Evolutionary conservation across 352 stramenopile genomes (phyloP), one percentile per base, ranked within the genome.

Genomic region (Sclerospora graminicola): DNA sequence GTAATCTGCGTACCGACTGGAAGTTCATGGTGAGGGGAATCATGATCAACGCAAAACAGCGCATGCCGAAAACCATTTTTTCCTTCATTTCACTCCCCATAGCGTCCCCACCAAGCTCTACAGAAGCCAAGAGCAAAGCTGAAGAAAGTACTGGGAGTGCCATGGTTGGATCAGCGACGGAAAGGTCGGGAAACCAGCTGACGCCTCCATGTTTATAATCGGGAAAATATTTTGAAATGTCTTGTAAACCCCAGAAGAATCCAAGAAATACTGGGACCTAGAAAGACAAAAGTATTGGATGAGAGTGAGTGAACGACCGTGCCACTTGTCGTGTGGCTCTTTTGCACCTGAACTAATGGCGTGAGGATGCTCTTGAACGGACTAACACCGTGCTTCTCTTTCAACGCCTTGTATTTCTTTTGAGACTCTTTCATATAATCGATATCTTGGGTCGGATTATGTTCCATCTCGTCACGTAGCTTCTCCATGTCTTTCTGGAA

Each of bases 401-500:
- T 87, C 38, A 92, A 52, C 35, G 62, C 73, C 52, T 80, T 81
- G 63, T 86, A 87, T 52, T 82, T 82, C 8, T 47, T 51, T 44
- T 82, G 73, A 46, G 89, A 88, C 43, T 77, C 45, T 41, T 58
- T 51, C 33, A 83, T 61, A 20, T 67, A 68, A 27, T 87, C 59
- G 2, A 61, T 49, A 48, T 80, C 60, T 16, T 53, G 56, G 9
- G 63, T 63, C 13, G 66, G 63, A 14, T 72, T 67, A 21, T 36
- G 41, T 14, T 86, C 60, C 66, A 88, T 89, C 35, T 86, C 69
- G 1, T 56, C 59, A 29, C 75, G 68, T 20, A 92, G 61, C 41
- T 89, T 90, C 41, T 89, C 66, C 73, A 92, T 82, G 29, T 92
- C 78, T 4, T 77, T 75, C 53, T 89, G 73, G 57, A 89, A 78